These are phyloP conservation scores for Monosporozyma unispora DNA, from an alignment of 805 yeast species.

Conservation along the genomic window DNA sequence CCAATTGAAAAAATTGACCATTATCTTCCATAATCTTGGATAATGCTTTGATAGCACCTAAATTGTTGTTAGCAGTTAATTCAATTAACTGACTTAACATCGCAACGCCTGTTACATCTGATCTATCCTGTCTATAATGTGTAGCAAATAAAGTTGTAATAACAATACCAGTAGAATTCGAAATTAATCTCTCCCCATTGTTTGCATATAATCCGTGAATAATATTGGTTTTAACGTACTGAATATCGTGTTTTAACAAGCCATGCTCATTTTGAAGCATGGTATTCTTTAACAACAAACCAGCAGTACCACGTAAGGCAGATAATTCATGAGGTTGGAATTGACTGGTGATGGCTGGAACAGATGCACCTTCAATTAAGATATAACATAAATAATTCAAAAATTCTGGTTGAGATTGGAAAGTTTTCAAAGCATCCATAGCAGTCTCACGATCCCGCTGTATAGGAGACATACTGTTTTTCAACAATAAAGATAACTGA, in stretches of 20 bases:
- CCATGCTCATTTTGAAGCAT: constrained; percentile 35
- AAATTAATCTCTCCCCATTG: constrained; percentile 37
- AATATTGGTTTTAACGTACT: constrained; percentile 38
- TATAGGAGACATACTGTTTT: constrained; percentile 61
- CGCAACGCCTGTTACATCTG: constrained; percentile 47
- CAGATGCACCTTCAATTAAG: constrained; percentile 44
- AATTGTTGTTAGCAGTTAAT: constrained; percentile 42
- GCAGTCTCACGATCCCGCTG: constrained; percentile 52
- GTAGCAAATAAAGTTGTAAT: constrained; percentile 70
- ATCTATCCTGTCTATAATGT: constrained; percentile 29
- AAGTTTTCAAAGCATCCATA: constrained; percentile 61
- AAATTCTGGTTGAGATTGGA: constrained; percentile 64
- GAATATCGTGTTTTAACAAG: constrained; percentile 25
- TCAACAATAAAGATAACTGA: constrained; percentile 58
- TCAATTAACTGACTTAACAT: constrained; percentile 60
- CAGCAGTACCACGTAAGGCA: constrained; percentile 69
- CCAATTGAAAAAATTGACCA: constrained; percentile 52
- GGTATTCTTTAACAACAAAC: constrained; percentile 72
- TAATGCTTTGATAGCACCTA: constrained; percentile 55
- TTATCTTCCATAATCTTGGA: constrained; percentile 89
- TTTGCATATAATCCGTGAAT: constrained; percentile 32
- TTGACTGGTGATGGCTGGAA: constrained; percentile 32
- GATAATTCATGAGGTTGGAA: constrained; percentile 18
- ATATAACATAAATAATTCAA: constrained; percentile 71
- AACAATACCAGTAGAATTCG: constrained; percentile 86